Conservation (phyloP, 1,139 yeast genomes). For the Taphrina sp. region DNA sequence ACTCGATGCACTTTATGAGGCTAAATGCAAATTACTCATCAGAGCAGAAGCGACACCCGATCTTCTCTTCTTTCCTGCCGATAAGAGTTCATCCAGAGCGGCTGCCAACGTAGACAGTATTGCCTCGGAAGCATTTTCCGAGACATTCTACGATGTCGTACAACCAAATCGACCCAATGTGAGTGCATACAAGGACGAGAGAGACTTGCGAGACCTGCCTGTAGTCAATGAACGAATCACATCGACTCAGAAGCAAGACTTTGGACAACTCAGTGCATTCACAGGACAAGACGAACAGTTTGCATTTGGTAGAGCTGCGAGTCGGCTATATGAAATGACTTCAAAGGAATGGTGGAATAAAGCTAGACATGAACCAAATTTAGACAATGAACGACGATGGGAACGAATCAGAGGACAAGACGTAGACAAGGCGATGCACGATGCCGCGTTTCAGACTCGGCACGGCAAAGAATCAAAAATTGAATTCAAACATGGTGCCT, state of each 20-base stretch:
- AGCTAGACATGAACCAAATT: slow-evolving; percentile 28
- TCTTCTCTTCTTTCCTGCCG: slow-evolving; percentile 69
- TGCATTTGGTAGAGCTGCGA: slow-evolving; percentile 70
- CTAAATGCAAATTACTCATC: slow-evolving; percentile 79
- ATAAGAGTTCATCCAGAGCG: slow-evolving; percentile 42
- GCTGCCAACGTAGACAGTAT: slow-evolving; percentile 24
- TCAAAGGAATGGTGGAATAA: slow-evolving; percentile 55
- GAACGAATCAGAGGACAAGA: not conserved
- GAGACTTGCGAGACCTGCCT: slow-evolving; percentile 39
- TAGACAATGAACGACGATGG: slow-evolving; percentile 24
- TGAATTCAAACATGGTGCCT: slow-evolving; percentile 27
- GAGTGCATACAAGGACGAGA: slow-evolving; percentile 51
- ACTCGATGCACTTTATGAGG: slow-evolving; percentile 91
- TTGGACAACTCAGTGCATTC: slow-evolving; percentile 56
- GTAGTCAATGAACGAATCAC: slow-evolving; percentile 21
- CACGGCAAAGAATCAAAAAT: no score
- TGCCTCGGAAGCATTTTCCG: slow-evolving; percentile 49
- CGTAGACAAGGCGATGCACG: not conserved
- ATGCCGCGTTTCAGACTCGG: not conserved
- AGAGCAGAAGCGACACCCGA: slow-evolving; percentile 84
- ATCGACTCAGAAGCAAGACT: no score
- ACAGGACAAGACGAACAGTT: slow-evolving; percentile 78
- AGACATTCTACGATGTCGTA: slow-evolving; percentile 58
- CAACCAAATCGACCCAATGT: slow-evolving; percentile 71
- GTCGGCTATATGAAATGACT: slow-evolving; percentile 66